A percentile compares a stretch with the other conserved stretches of the same genome.
Evolutionary conservation across 345 rosid species (phyloP).

Genomic region (Rhizophora apiculata): DNA sequence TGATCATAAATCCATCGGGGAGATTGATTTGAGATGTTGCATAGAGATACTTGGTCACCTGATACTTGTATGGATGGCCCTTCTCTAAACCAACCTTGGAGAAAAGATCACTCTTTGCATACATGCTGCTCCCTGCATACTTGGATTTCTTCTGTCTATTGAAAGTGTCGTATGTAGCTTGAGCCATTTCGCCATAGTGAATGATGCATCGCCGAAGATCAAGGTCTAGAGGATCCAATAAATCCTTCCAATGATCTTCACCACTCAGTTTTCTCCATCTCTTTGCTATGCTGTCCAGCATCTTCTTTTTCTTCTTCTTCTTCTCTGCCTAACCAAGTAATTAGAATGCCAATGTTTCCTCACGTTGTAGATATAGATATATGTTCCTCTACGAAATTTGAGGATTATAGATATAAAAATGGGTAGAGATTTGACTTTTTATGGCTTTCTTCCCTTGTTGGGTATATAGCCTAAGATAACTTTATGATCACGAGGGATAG

Average conservation of each 20-base stretch:
- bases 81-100: conserved; percentile 50
- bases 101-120: conserved; percentile 52
- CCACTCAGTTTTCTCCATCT: conserved; percentile 74
- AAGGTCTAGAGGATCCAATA: conserved; percentile 63
- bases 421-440: neutral
- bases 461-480: no score
- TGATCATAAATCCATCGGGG: conserved; percentile 63
- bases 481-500: no score
- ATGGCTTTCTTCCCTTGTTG: neutral
- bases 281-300: conserved; percentile 30
- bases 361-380: neutral
- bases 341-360: neutral
- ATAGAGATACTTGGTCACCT: conserved; percentile 63
- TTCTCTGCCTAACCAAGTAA: conserved; percentile 27
- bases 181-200: conserved; percentile 88
- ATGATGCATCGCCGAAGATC: conserved; percentile 65
- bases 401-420: no score
- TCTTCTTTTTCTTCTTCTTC: conserved; percentile 14
- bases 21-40: conserved; percentile 61
- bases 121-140: conserved; percentile 61
- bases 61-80: conserved; percentile 55
- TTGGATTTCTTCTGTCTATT: conserved; percentile 49
- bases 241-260: conserved; percentile 50
- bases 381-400: neutral
- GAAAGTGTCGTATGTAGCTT: conserved; percentile 70